Evolutionary conservation across 2,329 filamentous ascomycete genomes (phyloP).

Genomic region (Tolypocladium guangdongense): DNA sequence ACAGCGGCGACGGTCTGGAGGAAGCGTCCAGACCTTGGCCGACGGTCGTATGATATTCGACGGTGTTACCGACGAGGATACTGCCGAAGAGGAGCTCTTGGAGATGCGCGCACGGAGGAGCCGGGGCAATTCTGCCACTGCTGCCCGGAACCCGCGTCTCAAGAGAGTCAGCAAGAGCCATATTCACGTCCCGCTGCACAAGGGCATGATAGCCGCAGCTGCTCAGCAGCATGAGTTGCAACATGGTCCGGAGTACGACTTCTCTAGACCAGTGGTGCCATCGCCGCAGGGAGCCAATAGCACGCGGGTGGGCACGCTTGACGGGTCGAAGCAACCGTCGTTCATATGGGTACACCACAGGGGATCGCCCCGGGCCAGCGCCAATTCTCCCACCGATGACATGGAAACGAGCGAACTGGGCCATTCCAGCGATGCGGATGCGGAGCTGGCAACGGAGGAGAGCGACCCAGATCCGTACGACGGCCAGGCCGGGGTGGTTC

Average conservation of each 20-base stretch:
- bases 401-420: slow-evolving; percentile 21
- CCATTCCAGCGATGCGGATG: slow-evolving; percentile 19
- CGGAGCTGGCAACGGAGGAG: slow-evolving; percentile 19
- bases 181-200: slow-evolving; percentile 18
- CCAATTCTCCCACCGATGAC: slow-evolving; percentile 16
- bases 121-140: slow-evolving; percentile 12
- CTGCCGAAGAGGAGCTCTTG: slow-evolving; percentile 31
- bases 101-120: slow-evolving; percentile 27
- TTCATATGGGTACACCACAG: neutral
- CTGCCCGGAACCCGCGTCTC: slow-evolving; percentile 27
- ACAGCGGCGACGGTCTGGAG: slow-evolving; percentile 38
- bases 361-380: slow-evolving; percentile 3
- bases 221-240: slow-evolving; percentile 6
- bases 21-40: slow-evolving; percentile 31
- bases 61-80: slow-evolving; percentile 32
- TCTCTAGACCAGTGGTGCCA: slow-evolving; percentile 14
- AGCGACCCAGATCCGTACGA: slow-evolving; percentile 22
- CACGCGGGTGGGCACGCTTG: neutral
- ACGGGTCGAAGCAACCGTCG: neutral
- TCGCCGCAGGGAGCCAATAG: neutral
- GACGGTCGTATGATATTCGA: slow-evolving; percentile 26
- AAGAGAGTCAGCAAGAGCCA: slow-evolving; percentile 30
- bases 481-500: neutral
- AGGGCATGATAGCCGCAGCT: neutral
- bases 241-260: slow-evolving; percentile 19